Conservation (phyloP, 345 rosid genomes). For the Arabis hirsuta region DNA sequence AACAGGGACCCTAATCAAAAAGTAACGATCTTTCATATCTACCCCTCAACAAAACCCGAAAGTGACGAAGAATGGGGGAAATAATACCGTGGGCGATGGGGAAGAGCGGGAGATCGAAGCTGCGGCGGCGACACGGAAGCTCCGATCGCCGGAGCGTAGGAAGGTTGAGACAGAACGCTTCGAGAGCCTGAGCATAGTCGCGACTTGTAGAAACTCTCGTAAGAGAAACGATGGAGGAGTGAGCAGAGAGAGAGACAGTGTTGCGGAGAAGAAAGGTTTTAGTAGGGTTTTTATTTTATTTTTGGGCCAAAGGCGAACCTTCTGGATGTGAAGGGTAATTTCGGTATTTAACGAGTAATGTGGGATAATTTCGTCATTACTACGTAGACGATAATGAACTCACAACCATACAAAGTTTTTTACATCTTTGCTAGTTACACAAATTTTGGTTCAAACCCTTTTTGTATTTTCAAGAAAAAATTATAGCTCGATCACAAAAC, state of each 20-base stretch:
- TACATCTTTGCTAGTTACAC: too few relatives aligned
- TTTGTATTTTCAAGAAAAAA: too few relatives aligned
- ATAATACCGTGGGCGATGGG: slow-evolving; percentile 50
- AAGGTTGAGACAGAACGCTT: slow-evolving; percentile 69
- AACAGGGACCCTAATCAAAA: neutral
- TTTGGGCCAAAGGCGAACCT: slow-evolving; percentile 51
- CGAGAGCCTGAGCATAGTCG: slow-evolving; percentile 69
- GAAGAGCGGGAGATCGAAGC: slow-evolving; percentile 49
- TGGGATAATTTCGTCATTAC: slow-evolving; percentile 1
- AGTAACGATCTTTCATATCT: slow-evolving; percentile 1
- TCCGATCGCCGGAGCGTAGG: slow-evolving; percentile 52
- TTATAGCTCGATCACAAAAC: too few relatives aligned
- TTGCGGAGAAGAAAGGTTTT: slow-evolving; percentile 37
- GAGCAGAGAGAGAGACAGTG: neutral
- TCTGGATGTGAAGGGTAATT: slow-evolving; percentile 52
- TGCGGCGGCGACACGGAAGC: slow-evolving; percentile 46
- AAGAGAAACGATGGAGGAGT: slow-evolving; percentile 5
- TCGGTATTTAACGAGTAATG: neutral
- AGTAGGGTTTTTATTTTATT: slow-evolving; percentile 62
- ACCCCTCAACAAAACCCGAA: neutral
- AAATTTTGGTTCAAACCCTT: too few relatives aligned
- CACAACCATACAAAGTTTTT: too few relatives aligned
- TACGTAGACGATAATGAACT: too few relatives aligned
- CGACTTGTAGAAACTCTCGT: neutral
- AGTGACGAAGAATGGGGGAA: neutral